These are phyloP conservation scores for Candida vartiovaarae DNA, from an alignment of 805 yeast species.

Conservation along the genomic window DNA sequence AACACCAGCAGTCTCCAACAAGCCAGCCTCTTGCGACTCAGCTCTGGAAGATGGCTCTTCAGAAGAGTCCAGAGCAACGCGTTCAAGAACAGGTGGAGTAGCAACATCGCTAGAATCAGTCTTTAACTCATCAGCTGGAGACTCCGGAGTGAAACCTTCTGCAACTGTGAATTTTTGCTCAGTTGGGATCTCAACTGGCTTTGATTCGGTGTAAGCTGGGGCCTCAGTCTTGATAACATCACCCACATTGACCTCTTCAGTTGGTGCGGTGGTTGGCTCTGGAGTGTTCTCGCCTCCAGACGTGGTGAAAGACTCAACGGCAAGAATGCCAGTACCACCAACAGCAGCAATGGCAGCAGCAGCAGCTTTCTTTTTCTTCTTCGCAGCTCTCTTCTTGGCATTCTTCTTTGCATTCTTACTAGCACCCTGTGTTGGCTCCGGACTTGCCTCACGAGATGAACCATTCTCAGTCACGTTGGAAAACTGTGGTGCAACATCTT, in stretches of 20 bases:
- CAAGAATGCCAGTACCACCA: constrained; percentile 2
- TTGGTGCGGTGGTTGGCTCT: not conserved
- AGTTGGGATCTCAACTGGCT: constrained; percentile 16
- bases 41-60: not conserved
- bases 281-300: no score
- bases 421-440: constrained; percentile 4
- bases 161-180: constrained; percentile 15
- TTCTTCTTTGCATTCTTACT: constrained; percentile 19
- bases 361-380: constrained; percentile 17
- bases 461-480: constrained; percentile 2
- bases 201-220: constrained; percentile 9
- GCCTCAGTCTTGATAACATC: no score
- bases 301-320: constrained; percentile 1
- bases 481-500: not conserved
- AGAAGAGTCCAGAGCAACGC: not conserved
- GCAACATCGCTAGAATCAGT: not conserved
- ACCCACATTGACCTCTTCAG: not conserved
- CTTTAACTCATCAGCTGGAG: constrained; percentile 2
- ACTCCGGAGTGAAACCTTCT: constrained; percentile 5
- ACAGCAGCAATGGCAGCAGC: constrained; percentile 4
- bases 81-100: not conserved
- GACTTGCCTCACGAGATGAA: constrained; percentile 12
- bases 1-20: constrained; percentile 2
- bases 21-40: not conserved
- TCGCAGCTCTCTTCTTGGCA: constrained; percentile 18